Conservation (phyloP, 768 basidiomycete species). For the Neoboletus magnificus region DNA sequence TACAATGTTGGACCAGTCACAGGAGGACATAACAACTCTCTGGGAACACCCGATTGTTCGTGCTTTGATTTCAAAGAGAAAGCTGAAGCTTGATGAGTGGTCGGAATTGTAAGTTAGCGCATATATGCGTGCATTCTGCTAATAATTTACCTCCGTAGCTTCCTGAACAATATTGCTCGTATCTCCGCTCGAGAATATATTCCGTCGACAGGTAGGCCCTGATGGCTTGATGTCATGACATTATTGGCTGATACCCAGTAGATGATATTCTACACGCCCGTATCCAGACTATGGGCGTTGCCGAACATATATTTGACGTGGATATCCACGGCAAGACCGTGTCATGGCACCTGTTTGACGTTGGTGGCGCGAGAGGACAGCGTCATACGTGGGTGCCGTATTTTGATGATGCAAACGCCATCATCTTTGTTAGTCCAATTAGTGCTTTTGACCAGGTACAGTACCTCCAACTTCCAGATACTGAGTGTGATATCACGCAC, state of each 20-base stretch:
- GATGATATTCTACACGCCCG: conserved; percentile 89
- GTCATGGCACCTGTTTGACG: conserved; percentile 71
- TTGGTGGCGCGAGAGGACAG: conserved; percentile 69
- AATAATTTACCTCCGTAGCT: conserved; percentile 41
- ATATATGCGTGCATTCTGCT: conserved; percentile 22
- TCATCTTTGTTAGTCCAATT: conserved; percentile 76
- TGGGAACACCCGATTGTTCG: conserved; percentile 74
- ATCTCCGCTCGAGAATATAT: conserved; percentile 67
- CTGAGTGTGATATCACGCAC: not conserved
- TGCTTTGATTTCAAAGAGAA: conserved; percentile 61
- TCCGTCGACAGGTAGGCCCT: conserved; percentile 63
- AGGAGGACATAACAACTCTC: conserved; percentile 65
- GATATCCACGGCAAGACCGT: conserved; percentile 74
- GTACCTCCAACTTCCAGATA: not conserved
- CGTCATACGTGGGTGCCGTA: conserved; percentile 75
- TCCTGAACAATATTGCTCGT: conserved; percentile 69
- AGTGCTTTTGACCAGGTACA: conserved; percentile 75
- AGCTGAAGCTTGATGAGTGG: conserved; percentile 81
- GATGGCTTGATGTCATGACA: conserved; percentile 21
- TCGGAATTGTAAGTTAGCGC: conserved; percentile 71
- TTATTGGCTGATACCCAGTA: conserved; percentile 32
- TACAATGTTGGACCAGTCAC: conserved; percentile 52
- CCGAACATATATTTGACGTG: conserved; percentile 81
- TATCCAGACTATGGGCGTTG: conserved; percentile 86
- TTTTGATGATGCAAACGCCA: conserved; percentile 68